A percentile compares a stretch with the other conserved stretches of the same genome.
Evolutionary conservation across 371 early-diverging fungal species (phyloP).

Genomic region (Rhizopus microsporus): DNA sequence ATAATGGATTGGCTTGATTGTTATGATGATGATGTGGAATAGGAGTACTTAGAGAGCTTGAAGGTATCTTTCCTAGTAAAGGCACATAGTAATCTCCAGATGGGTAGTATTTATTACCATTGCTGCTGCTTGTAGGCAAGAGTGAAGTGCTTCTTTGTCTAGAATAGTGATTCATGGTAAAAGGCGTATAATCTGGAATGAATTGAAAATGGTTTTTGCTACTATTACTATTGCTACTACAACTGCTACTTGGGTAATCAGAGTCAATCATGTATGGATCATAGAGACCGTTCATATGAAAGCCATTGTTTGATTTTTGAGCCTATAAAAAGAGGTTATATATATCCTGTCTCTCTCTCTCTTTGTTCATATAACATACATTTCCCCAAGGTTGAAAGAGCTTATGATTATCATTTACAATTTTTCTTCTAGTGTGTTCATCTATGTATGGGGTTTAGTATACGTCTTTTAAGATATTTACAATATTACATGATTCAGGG

Average conservation of each 20-base stretch:
- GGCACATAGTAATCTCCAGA: not conserved
- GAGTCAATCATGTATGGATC: not conserved
- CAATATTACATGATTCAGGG: conserved; percentile 26
- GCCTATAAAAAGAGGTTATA: not conserved
- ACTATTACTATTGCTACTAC: conserved; percentile 7
- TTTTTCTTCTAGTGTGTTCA: conserved; percentile 9
- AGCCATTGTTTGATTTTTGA: not conserved
- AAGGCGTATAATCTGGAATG: conserved; percentile 3
- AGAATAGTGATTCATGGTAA: conserved; percentile 16
- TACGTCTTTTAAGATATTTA: not conserved
- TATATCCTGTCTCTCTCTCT: not conserved
- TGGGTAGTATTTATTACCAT: not conserved
- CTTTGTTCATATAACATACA: not conserved
- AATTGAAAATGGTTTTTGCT: conserved; percentile 4
- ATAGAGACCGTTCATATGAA: not conserved
- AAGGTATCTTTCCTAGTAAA: conserved; percentile 23
- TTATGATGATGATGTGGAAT: conserved; percentile 12
- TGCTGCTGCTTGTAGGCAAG: conserved; percentile 14
- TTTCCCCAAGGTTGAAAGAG: conserved; percentile 9
- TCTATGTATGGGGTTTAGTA: conserved; percentile 8
- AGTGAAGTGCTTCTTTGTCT: conserved; percentile 30
- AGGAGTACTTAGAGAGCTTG: conserved; percentile 26
- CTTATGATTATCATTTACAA: conserved; percentile 6
- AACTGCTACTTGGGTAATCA: conserved; percentile 7
- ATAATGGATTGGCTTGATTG: not conserved